Base-by-base conservation (phyloP, 139 green algal species). In the Pycnococcus provasolii region DNA sequence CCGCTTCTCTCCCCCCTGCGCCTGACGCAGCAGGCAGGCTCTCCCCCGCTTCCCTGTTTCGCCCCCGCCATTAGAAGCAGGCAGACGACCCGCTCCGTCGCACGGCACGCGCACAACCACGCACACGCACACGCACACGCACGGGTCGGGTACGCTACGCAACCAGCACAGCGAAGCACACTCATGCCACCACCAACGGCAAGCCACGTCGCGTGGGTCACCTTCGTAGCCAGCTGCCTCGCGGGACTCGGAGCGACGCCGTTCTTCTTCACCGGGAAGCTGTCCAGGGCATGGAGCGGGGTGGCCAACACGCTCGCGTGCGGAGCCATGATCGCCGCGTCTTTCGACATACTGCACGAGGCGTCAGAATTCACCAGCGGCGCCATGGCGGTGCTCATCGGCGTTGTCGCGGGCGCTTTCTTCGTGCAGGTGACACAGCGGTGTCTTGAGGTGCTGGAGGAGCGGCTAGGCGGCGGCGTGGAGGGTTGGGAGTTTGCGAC, bases 261-360 rank as follows among this genome's bases (percentile, higher is more conserved):
- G 4, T 92, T 88, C 75, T 86, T 91, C 66, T 85, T 91, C 61
- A 69, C 86, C 46, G 81, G 73, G 13, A 80, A 79, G 50, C 41
- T 62, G 2, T 66, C 53, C n/a, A 26, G 57, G 5, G 52, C 45
- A 6, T 84, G 75, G 74, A 74, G 80, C 1, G 91, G 84, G 44
- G 64, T 96, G 15, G 86, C 89, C 50, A 95, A 94, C 62, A 90
- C 91, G 2, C 69, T 96, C 1, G 92, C 92, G 4, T 94, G 87
- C 61, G 92, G 92, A 1, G 92, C 98, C 42, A 99, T 99, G 92
- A 74, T 99, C 43, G 89, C 92, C 1, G 89, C 89, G 6, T 89
- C 76, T 63, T 99, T 96, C 74, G 92, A 95, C 64, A 82, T 99
- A 11, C 70, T 99, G 6, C 85, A 93, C 53, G 92, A 97, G 71